phyloP scores from a whole-genome alignment of 208 protist genomes.

The Blechomonas ayalai region DNA sequence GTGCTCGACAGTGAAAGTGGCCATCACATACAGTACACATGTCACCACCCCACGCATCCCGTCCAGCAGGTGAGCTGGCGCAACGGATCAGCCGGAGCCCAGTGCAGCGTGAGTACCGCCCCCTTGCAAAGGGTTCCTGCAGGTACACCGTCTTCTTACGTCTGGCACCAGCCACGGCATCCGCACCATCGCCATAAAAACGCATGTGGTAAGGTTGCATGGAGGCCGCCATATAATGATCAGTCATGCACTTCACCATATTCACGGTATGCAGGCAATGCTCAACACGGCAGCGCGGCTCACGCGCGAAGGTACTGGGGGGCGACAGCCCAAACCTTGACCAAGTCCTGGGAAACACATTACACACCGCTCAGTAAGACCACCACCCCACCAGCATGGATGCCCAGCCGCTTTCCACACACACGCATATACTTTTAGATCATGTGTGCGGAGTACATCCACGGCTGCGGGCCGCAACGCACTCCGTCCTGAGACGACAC shows the following conservation, averaged over 20 bases:
- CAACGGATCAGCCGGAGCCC: slow-evolving; percentile 66
- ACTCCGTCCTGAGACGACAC: slow-evolving; percentile 61
- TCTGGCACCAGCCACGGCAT: slow-evolving; percentile 22
- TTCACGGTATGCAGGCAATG: slow-evolving; percentile 55
- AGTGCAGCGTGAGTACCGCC: slow-evolving; percentile 25
- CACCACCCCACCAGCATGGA: too few species aligned
- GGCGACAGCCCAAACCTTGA: too few species aligned
- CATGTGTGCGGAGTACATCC: slow-evolving; percentile 55
- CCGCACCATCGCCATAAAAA: slow-evolving; percentile 50
- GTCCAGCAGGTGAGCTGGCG: slow-evolving; percentile 31
- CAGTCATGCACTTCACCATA: slow-evolving; percentile 30
- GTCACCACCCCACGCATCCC: slow-evolving; percentile 47
- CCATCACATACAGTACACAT: slow-evolving; percentile 49
- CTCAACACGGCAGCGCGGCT: slow-evolving; percentile 49
- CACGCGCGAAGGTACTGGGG: slow-evolving; percentile 14
- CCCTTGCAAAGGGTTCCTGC: slow-evolving; percentile 33
- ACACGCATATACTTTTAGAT: slow-evolving; percentile 17
- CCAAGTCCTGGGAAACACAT: too few species aligned
- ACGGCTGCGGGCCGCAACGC: slow-evolving; percentile 74
- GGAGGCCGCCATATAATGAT: slow-evolving; percentile 46
- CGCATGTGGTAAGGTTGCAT: slow-evolving; percentile 66
- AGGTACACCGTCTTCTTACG: slow-evolving; percentile 39
- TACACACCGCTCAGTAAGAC: too few species aligned
- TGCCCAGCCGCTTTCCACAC: too few species aligned
- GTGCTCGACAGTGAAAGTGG: slow-evolving; percentile 25